Evolutionary conservation across 306 rosid species (phyloP).

Genomic region (Dryas octopetala): DNA sequence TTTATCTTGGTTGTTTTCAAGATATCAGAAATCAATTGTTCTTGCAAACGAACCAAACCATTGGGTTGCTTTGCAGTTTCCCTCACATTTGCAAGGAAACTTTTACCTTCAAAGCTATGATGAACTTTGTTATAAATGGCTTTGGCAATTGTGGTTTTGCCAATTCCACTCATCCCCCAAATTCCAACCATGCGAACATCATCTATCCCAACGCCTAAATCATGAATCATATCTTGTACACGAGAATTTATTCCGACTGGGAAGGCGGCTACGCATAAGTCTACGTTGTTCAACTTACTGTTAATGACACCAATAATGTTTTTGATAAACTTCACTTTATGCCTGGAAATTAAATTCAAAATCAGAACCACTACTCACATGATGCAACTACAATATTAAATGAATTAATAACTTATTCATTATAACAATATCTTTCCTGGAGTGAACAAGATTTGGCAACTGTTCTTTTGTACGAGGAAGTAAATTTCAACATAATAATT

Average conservation of each 20-base stretch:
- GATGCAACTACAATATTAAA: neutral
- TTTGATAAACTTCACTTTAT: neutral
- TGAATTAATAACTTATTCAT: neutral
- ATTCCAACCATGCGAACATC: too few species aligned
- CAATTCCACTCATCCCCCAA: neutral
- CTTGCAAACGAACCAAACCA: neutral
- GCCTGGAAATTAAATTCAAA: neutral
- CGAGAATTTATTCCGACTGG: neutral
- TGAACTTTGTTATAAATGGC: neutral
- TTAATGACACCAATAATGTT: neutral
- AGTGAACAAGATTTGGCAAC: too few species aligned
- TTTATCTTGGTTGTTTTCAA: neutral
- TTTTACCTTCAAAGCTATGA: neutral
- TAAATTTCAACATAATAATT: too few species aligned
- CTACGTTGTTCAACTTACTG: neutral
- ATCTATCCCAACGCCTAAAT: neutral
- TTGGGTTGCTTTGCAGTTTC: neutral
- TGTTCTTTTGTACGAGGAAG: too few species aligned
- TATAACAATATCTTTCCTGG: too few species aligned
- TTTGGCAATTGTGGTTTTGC: neutral
- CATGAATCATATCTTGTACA: neutral
- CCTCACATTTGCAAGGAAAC: neutral
- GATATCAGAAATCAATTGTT: slow-evolving; percentile 16
- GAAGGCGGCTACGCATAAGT: neutral
- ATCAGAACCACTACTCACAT: neutral